Evolutionary conservation across 2,329 filamentous ascomycete genomes (phyloP), one percentile per base, ranked within the genome.

Genomic region (Nothophaeocryptopus gaeumannii): DNA sequence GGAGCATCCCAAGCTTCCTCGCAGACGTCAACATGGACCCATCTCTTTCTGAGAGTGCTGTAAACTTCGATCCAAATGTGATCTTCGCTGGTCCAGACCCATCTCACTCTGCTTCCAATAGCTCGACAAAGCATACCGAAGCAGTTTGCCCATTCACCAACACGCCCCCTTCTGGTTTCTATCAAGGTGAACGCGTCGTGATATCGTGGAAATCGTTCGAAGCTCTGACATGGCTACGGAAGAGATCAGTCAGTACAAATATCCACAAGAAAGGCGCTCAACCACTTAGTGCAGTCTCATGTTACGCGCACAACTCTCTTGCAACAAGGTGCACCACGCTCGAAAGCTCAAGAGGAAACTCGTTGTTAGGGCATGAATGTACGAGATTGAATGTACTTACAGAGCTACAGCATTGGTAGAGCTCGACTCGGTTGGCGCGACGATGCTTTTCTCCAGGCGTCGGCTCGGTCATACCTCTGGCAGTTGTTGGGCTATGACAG

Each of bases 41-140:
- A 99, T 67, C 90, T 83, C 68, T 86, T 85, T 66, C 92, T 86
- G 72, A 96, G 89, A 56, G 92, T 88, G 2, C 91, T 96, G 73
- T 96, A 99, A 10, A 97, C 86, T 64, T 97, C 93, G 1, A 91
- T 96, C 92, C 92, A 99, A 20, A 96, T 88, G 65, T 96, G 89
- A 68, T 97, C 93, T 70, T 97, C 93, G 29, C 87, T 86, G 62
- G 96, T 97, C 93, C 93, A 99, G 9, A 99, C 87, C 93, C 93
- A 99, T 64, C 93, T 83, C 15, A 96, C 90, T 54, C 92, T 82
- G 52, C 87, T 88, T 41, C 92, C 92, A 11, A 96, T 83, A 4
- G 93, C 93, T 53, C 92, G 83, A 75, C 92, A 97, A 47, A 99
- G 80, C 92, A 97, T 97, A 73, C 86, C 92, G 74, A 99, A 99